Evolutionary conservation across 1,284 basidiomycete genomes (phyloP).

Genomic region (Cryptococcus maquisensis): DNA sequence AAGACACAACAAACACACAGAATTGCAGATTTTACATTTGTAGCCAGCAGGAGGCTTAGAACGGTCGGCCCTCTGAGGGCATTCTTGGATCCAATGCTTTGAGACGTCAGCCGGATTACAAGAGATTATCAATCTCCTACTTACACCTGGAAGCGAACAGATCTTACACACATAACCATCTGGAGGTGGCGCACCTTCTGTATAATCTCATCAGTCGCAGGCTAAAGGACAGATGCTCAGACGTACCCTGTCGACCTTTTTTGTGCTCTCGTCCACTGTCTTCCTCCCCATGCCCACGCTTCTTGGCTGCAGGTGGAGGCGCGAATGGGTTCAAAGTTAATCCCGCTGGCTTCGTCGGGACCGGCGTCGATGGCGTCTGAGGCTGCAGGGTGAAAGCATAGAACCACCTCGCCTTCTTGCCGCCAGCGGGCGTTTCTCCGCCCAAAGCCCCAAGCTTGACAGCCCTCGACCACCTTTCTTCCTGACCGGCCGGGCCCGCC

Average conservation of each 20-base stretch:
- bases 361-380: slow-evolving; percentile 37
- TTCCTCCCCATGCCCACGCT: slow-evolving; percentile 57
- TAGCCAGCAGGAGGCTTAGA: slow-evolving; percentile 39
- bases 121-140: slow-evolving; percentile 7
- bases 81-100: slow-evolving; percentile 48
- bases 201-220: neutral
- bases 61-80: slow-evolving; percentile 31
- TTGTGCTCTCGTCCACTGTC: slow-evolving; percentile 51
- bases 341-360: slow-evolving; percentile 35
- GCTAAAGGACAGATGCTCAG: too few species aligned
- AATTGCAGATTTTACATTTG: slow-evolving; percentile 45
- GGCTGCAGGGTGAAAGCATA: slow-evolving; percentile 66
- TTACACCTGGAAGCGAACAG: slow-evolving; percentile 57
- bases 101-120: neutral
- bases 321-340: slow-evolving; percentile 40
- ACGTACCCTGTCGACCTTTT: slow-evolving; percentile 17
- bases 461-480: slow-evolving; percentile 64
- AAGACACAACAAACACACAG: slow-evolving; percentile 21
- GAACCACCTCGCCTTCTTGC: slow-evolving; percentile 82
- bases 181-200: slow-evolving; percentile 54
- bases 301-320: slow-evolving; percentile 19
- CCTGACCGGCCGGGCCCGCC: slow-evolving; percentile 60
- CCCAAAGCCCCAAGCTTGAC: slow-evolving; percentile 84
- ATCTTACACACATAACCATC: slow-evolving; percentile 81
- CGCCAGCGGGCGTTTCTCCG: slow-evolving; percentile 52